phyloP scores from a whole-genome alignment of 2,329 filamentous ascomycete species.

The Furcasterigmium sp. region DNA sequence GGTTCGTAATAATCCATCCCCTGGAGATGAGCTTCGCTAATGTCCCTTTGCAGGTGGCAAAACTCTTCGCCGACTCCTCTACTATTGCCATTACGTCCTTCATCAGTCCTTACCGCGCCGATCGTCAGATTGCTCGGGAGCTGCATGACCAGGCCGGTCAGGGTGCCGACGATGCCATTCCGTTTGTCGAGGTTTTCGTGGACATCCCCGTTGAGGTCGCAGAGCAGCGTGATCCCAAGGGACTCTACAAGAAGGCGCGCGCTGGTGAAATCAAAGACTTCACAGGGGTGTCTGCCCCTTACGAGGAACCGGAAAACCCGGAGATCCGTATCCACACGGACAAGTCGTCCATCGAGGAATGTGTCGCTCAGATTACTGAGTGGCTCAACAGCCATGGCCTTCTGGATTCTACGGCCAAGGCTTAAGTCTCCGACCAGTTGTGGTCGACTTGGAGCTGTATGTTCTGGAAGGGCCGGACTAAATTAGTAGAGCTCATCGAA shows the following conservation, averaged over 20 bases:
- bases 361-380: conserved; percentile 75
- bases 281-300: conserved; percentile 90
- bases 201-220: conserved; percentile 89
- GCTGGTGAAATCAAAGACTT: conserved; percentile 95
- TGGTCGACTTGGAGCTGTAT: too few species aligned
- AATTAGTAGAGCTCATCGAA: too few species aligned
- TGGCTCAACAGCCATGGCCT: conserved; percentile 71
- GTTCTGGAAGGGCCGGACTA: too few species aligned
- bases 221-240: conserved; percentile 94
- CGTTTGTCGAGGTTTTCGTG: conserved; percentile 91
- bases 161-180: conserved; percentile 61
- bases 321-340: conserved; percentile 86
- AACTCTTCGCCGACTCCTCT: conserved; percentile 88
- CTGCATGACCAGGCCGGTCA: conserved; percentile 63
- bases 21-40: background rate
- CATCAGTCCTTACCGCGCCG: conserved; percentile 89
- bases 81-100: conserved; percentile 91
- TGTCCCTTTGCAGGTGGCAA: conserved; percentile 63
- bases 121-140: conserved; percentile 75
- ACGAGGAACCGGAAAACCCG: conserved; percentile 80
- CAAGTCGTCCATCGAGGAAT: conserved; percentile 80
- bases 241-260: conserved; percentile 93
- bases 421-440: background rate
- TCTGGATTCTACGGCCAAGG: conserved; percentile 26
- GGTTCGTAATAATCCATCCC: conserved; percentile 27